phyloP scores from a whole-genome alignment of 768 basidiomycete species.

The Leccinum disarticulatum region DNA sequence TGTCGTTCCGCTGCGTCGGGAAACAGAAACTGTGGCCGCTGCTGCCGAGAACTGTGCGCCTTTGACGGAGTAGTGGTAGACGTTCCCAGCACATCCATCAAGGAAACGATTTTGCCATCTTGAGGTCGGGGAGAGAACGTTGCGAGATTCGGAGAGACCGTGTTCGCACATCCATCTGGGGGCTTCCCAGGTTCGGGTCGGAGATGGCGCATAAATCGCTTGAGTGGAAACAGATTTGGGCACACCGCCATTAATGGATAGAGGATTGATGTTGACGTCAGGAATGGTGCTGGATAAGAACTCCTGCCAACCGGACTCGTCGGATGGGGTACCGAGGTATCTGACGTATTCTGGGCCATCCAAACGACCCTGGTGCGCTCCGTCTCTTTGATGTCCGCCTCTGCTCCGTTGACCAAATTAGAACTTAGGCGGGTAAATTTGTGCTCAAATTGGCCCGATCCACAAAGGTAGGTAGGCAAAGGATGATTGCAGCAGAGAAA shows the following conservation, averaged over 20 bases:
- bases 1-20: slow-evolving; percentile 25
- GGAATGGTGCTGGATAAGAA: slow-evolving; percentile 57
- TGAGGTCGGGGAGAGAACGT: slow-evolving; percentile 57
- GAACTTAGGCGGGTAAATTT: slow-evolving; percentile 69
- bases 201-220: slow-evolving; percentile 52
- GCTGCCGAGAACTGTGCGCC: slow-evolving; percentile 25
- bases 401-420: slow-evolving; percentile 60
- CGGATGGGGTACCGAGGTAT: slow-evolving; percentile 53
- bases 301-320: slow-evolving; percentile 54
- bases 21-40: slow-evolving; percentile 20
- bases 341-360: slow-evolving; percentile 65
- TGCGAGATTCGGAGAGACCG: slow-evolving; percentile 43
- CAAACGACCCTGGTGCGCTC: slow-evolving; percentile 53
- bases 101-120: slow-evolving; percentile 41
- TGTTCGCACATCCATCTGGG: slow-evolving; percentile 14
- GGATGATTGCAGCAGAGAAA: slow-evolving; percentile 60
- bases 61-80: slow-evolving; percentile 25
- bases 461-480: slow-evolving; percentile 58
- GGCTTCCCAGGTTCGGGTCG: slow-evolving; percentile 35
- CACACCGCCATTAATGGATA: slow-evolving; percentile 33
- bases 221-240: slow-evolving; percentile 51
- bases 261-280: slow-evolving; percentile 28
- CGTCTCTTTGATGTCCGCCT: slow-evolving; percentile 37
- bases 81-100: slow-evolving; percentile 45
- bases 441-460: slow-evolving; percentile 60